Evolutionary conservation across 148 eudicot species (phyloP).

Genomic region (Rhododendron griersonianum): DNA sequence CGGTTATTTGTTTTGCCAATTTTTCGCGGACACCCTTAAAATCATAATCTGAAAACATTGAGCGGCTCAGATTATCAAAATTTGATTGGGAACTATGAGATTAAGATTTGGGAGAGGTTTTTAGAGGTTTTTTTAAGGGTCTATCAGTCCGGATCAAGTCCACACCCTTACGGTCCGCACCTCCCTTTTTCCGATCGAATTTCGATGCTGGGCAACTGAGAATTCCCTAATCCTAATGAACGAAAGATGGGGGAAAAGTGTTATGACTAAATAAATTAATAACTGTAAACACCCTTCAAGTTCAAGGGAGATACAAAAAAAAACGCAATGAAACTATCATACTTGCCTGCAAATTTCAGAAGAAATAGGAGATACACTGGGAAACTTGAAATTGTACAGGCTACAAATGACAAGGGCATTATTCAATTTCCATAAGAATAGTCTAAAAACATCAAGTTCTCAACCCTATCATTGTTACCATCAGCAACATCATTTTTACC

Average conservation of each 20-base stretch:
- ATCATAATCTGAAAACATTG: too few species aligned
- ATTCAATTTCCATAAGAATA: constrained; percentile 1
- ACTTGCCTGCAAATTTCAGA: neutral
- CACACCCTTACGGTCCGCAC: too few species aligned
- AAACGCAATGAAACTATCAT: neutral
- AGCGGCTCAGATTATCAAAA: too few species aligned
- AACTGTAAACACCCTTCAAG: neutral
- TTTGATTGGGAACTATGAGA: too few species aligned
- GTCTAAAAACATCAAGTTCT: neutral
- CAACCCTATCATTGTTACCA: neutral
- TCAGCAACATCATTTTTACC: constrained; percentile 7
- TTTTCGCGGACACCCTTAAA: too few species aligned
- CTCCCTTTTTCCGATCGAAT: too few species aligned
- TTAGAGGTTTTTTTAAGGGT: too few species aligned
- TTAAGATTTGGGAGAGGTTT: too few species aligned
- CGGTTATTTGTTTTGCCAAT: too few species aligned
- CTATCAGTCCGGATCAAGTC: too few species aligned
- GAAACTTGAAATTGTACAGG: neutral
- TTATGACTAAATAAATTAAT: neutral
- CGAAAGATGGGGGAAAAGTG: neutral
- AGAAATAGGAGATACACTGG: neutral
- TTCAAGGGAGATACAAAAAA: neutral
- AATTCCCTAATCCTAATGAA: neutral
- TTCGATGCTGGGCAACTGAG: neutral
- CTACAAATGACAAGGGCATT: neutral